Evolutionary conservation across 2,329 filamentous ascomycete genomes (phyloP).

Genomic region (Elsinoe necatrix): DNA sequence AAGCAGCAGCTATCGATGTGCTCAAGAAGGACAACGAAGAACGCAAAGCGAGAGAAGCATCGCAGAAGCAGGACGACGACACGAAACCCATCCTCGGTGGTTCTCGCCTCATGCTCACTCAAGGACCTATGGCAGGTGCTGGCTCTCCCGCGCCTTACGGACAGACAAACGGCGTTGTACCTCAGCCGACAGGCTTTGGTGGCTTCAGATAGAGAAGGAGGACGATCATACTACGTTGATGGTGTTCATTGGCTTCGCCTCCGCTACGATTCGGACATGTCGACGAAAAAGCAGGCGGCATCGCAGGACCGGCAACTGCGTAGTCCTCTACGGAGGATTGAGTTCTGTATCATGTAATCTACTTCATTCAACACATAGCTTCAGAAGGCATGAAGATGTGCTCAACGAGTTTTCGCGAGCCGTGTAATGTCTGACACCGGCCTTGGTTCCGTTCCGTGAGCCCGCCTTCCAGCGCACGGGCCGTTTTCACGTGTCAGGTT

Average conservation of each 20-base stretch:
- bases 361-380: constrained; percentile 5
- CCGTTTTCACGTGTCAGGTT: constrained; percentile 5
- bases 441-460: background rate
- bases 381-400: background rate
- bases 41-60: constrained; percentile 62
- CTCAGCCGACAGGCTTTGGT: constrained; percentile 60
- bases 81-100: constrained; percentile 87
- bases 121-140: constrained; percentile 58
- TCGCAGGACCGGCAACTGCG: background rate
- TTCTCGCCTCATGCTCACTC: constrained; percentile 88
- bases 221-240: background rate
- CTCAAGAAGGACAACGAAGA: constrained; percentile 96
- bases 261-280: background rate
- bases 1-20: constrained; percentile 72
- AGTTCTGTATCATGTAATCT: constrained; percentile 13
- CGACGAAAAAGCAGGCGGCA: background rate
- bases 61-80: constrained; percentile 82
- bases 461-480: background rate
- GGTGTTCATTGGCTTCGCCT: background rate
- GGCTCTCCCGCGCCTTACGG: constrained; percentile 60
- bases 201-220: constrained; percentile 23
- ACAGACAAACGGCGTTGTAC: constrained; percentile 79
- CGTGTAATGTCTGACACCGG: background rate
- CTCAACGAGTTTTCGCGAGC: background rate
- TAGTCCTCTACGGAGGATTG: background rate